Evolutionary conservation across 2,329 filamentous ascomycete genomes (phyloP).

Genomic region (Akanthomyces lecanii): DNA sequence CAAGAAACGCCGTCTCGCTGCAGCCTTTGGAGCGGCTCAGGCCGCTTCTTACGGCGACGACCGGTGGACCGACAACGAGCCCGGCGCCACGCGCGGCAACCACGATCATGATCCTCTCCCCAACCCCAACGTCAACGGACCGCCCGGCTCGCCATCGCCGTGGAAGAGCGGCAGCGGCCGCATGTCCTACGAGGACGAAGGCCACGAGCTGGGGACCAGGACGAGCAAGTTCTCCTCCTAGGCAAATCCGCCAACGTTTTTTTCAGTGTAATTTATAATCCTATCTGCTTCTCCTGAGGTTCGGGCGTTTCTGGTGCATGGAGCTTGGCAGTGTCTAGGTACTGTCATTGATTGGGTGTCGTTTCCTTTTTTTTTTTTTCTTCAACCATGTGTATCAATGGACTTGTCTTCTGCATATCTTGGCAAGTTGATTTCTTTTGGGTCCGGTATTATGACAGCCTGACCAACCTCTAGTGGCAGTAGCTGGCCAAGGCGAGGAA

Average conservation of each 20-base stretch:
- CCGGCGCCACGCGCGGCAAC: slow-evolving; percentile 9
- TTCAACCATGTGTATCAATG: not conserved
- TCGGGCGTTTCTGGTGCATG: slow-evolving; percentile 7
- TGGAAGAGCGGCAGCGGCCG: slow-evolving; percentile 25
- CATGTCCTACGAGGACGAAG: slow-evolving; percentile 30
- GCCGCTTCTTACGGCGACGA: slow-evolving; percentile 14
- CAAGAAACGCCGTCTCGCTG: slow-evolving; percentile 22
- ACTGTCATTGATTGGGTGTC: not conserved
- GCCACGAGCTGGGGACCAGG: slow-evolving; percentile 26
- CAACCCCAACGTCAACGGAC: not conserved
- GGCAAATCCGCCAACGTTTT: not conserved
- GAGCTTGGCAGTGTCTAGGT: not conserved
- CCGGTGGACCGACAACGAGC: slow-evolving; percentile 15
- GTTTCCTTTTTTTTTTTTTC: not conserved
- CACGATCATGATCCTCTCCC: slow-evolving; percentile 19
- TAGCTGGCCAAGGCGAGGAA: no score
- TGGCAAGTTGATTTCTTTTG: not conserved
- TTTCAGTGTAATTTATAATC: not conserved
- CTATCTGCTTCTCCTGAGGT: not conserved
- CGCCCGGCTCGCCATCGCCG: slow-evolving; percentile 20
- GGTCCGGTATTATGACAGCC: not conserved
- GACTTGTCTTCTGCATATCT: not conserved
- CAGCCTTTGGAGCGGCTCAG: slow-evolving; percentile 15
- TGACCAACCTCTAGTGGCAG: no score
- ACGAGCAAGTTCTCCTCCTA: slow-evolving; percentile 4